Base-by-base conservation (phyloP, 805 yeast species). In the Candida dajiaensis region DNA sequence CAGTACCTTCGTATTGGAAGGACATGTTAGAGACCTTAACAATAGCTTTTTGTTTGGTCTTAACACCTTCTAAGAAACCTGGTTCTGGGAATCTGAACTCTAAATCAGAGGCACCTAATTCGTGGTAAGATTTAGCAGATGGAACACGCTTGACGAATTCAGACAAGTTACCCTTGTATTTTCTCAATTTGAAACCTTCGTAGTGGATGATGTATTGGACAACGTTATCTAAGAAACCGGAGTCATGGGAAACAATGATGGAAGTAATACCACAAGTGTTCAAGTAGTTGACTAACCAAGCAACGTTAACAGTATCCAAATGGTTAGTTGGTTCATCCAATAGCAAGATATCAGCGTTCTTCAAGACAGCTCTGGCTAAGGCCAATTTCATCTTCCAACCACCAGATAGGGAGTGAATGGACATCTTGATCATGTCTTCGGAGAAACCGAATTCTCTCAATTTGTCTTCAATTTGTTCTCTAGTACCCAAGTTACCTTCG, bases 381-480 rank as follows among this genome's bases (percentile, higher is more conserved):
- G 98, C 98, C 73, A 92, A 83, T 78, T 94, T 94, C 99, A 92
- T 92, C 85, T 94, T 94, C 99, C 99, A 92, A 83, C 99, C 99
- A 85, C 99, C 99, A 68, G 99, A 94, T 64, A 94, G 81, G 57
- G 97, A 87, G 68, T 89, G 82, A 72, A 92, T 92, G 68, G 97
- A 95, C 95, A 85, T 87, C 56, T 67, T 69, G 67, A 85, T 82
- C 97, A 92, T 94, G 68, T 84, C 96, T 50, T 88, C 92, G 63
- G 94, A 65, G 90, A 94, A 94, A 67, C 83, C 81, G 80, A 94
- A 92, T 76, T 89, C 97, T 54, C 71, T 73, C 72, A 94, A 83
- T 72, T 89, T 87, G 56, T 70, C 78, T 59, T 68, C 73, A 61
- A 88, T 88, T 52, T 71, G 80, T 61, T 84, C 96, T 62, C 68